phyloP scores from a whole-genome alignment of 352 stramenopile species.

The Pythium coloratum region DNA sequence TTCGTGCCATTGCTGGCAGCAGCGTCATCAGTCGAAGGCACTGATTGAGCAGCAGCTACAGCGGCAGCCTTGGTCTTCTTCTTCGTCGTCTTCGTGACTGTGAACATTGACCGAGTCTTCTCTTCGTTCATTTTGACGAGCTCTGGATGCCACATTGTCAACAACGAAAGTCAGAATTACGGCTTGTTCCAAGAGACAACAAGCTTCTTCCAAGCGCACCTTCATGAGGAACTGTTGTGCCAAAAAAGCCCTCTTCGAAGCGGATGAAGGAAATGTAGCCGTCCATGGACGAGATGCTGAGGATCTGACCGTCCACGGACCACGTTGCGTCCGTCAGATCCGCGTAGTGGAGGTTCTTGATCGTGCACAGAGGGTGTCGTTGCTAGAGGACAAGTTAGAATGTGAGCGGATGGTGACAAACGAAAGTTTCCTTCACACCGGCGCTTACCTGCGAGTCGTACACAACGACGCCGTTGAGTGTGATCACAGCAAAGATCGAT shows the following conservation, averaged over 20 bases:
- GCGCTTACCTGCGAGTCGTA: slow-evolving; percentile 91
- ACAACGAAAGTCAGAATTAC: neutral
- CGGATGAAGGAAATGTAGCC: slow-evolving; percentile 94
- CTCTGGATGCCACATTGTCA: slow-evolving; percentile 27
- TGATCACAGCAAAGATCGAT: slow-evolving; percentile 94
- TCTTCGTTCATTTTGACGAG: slow-evolving; percentile 46
- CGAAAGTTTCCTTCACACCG: neutral
- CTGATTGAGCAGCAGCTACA: neutral
- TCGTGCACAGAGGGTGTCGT: slow-evolving; percentile 83
- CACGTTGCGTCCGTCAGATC: slow-evolving; percentile 94
- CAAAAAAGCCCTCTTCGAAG: slow-evolving; percentile 90
- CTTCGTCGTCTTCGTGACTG: slow-evolving; percentile 54
- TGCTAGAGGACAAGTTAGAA: slow-evolving; percentile 36
- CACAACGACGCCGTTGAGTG: slow-evolving; percentile 92
- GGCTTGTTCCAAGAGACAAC: neutral
- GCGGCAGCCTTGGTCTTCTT: slow-evolving; percentile 45
- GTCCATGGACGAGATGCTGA: slow-evolving; percentile 95
- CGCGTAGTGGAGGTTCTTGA: slow-evolving; percentile 93
- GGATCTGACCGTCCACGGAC: slow-evolving; percentile 87
- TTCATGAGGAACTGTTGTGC: slow-evolving; percentile 23
- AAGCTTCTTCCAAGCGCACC: slow-evolving; percentile 6
- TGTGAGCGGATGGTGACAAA: neutral
- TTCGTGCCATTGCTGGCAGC: slow-evolving; percentile 14
- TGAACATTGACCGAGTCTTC: slow-evolving; percentile 60
- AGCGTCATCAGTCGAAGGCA: slow-evolving; percentile 14